phyloP scores from a whole-genome alignment of 805 yeast species.

The Yarrowia sp. region DNA sequence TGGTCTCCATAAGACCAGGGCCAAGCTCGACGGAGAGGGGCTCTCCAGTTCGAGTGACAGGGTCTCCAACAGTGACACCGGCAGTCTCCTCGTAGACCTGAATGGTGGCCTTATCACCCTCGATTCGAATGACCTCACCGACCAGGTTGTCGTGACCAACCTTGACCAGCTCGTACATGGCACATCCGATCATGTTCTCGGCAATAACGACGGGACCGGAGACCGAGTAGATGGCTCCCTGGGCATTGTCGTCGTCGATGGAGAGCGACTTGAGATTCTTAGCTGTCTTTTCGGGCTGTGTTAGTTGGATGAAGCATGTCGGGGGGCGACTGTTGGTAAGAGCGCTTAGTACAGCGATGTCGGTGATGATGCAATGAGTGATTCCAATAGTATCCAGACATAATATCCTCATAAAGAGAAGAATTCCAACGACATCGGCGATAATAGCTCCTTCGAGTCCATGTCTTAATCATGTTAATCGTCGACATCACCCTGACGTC shows the following conservation, averaged over 20 bases:
- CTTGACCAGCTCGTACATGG: constrained; percentile 98
- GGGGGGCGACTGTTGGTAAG: too few relatives aligned
- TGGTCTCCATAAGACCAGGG: constrained; percentile 99
- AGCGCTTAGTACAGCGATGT: too few relatives aligned
- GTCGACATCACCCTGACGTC: too few relatives aligned
- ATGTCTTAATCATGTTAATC: too few relatives aligned
- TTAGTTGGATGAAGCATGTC: neutral
- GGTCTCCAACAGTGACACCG: constrained; percentile 99
- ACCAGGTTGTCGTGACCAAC: constrained; percentile 97
- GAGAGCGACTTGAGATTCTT: constrained; percentile 85
- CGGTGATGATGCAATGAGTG: neutral
- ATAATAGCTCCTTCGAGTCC: too few relatives aligned
- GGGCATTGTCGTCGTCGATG: constrained; percentile 65
- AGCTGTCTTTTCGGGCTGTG: constrained; percentile 80
- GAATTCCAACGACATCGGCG: too few relatives aligned
- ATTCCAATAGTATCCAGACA: too few relatives aligned
- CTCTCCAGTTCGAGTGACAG: constrained; percentile 96
- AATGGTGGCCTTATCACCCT: constrained; percentile 93
- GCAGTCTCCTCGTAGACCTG: constrained; percentile 99
- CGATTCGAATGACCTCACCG: constrained; percentile 97
- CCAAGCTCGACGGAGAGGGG: constrained; percentile 99
- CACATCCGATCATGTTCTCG: constrained; percentile 98
- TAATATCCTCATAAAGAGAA: too few relatives aligned
- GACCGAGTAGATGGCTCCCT: constrained; percentile 82
- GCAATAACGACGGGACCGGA: constrained; percentile 98